Evolutionary conservation across 164 flowering plant genomes (phyloP), one percentile per base, ranked within the genome.

Genomic region (Chloranthus sessilifolius): DNA sequence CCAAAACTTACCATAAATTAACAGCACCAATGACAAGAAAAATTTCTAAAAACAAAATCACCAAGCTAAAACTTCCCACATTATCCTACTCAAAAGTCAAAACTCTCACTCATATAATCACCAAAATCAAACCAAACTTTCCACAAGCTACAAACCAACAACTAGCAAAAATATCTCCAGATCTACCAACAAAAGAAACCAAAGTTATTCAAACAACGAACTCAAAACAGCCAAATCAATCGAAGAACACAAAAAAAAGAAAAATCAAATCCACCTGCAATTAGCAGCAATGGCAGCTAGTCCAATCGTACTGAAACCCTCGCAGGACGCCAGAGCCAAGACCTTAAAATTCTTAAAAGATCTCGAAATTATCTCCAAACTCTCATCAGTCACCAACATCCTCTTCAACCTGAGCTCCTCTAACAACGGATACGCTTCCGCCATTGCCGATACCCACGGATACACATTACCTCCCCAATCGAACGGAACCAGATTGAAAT

Each of bases 241-340:
- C 20, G 8, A 47, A 11, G 19, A 47, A 16, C 3, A 5, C 7
- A 20, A 31, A 31, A 7, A 12, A 16, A 21, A 12, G 5, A 33
- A 16, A 53, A n/a, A n/a, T n/a, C n/a, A n/a, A n/a, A n/a, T n/a
- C n/a, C n/a, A 85, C 97, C 82, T 85, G 94, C 97, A 89, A 70
- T 82, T 82, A 5, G 85, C 74, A 47, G 97, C 95, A 70, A 89
- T 74, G 56, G 88, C 71, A 25, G 88, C 81, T 8, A 86, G 81
- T 2, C 95, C 97, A 51, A 79, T 75, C 23, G 90, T 79, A 25
- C 72, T 69, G 57, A 86, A 86, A 8, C 97, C 95, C 51, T 82
- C 94, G 42, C 97, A 86, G 4, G 78, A 69, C 9, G 67, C 50
- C 14, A 83, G 52, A 59, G 82, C 85, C 74, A 87, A 66, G 52